Percentiles rank a stretch among this genome's conserved stretches.
Conservation (phyloP, 495 filamentous ascomycete genomes). For the Chlorociboria aeruginascens region DNA sequence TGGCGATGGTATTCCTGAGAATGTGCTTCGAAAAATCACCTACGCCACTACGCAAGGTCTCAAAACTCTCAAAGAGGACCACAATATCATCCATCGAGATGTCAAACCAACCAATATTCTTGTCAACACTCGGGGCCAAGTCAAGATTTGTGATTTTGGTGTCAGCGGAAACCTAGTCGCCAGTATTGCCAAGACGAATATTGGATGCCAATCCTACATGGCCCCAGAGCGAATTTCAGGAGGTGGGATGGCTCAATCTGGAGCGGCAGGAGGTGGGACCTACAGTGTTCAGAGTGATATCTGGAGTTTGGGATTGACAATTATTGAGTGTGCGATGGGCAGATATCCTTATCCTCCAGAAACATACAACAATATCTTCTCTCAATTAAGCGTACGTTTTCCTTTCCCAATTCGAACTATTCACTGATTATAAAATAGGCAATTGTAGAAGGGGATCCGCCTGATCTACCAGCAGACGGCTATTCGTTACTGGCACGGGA, state of each 20-base stretch:
- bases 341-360: constrained; percentile 96
- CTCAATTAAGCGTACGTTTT: constrained; percentile 81
- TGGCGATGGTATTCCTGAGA: constrained; percentile 82
- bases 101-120: constrained; percentile 98
- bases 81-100: constrained; percentile 98
- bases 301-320: constrained; percentile 87
- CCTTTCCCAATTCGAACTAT: neutral
- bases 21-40: constrained; percentile 79
- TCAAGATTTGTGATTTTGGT: constrained; percentile 99
- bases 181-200: constrained; percentile 97
- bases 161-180: constrained; percentile 95
- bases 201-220: constrained; percentile 99
- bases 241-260: constrained; percentile 65
- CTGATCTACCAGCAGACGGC: constrained; percentile 62
- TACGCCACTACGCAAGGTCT: constrained; percentile 86
- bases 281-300: constrained; percentile 98
- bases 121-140: constrained; percentile 75
- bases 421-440: constrained; percentile 44
- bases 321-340: constrained; percentile 95
- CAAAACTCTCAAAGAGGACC: constrained; percentile 89
- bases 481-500: constrained; percentile 73
- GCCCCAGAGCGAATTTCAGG: constrained; percentile 90
- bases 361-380: constrained; percentile 98
- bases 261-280: constrained; percentile 63
- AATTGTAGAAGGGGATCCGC: constrained; percentile 92